Conservation (phyloP, 2,329 filamentous ascomycete genomes). For the Grosmannia huntii region DNA sequence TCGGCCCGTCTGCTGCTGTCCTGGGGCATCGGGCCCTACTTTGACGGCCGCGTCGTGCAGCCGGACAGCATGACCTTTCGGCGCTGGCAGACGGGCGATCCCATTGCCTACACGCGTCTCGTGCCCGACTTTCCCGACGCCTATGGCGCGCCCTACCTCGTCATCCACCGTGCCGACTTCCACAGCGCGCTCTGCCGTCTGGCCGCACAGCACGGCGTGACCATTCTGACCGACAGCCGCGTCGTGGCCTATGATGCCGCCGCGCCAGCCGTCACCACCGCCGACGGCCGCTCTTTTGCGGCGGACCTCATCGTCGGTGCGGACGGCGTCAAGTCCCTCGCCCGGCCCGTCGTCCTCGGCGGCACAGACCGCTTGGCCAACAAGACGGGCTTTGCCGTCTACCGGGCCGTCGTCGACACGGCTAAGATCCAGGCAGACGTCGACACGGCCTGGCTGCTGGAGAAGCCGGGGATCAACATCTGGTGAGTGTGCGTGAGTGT, state of each 20-base stretch:
- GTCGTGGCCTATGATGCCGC: not conserved
- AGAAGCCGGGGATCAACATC: constrained; percentile 24
- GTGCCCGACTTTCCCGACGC: constrained; percentile 17
- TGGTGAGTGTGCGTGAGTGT: constrained; percentile 17
- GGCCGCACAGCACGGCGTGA: not conserved
- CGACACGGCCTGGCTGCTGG: constrained; percentile 24
- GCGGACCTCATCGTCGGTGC: not conserved
- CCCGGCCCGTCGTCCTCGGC: not conserved
- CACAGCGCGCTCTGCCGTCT: constrained; percentile 7
- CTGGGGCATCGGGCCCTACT: constrained; percentile 20
- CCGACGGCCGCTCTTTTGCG: not conserved
- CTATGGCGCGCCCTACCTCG: constrained; percentile 19
- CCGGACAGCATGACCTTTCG: constrained; percentile 21
- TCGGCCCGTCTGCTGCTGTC: constrained; percentile 17
- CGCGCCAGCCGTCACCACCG: not conserved
- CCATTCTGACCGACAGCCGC: not conserved
- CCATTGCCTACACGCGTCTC: constrained; percentile 22
- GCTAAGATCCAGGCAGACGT: constrained; percentile 22
- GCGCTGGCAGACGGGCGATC: constrained; percentile 19
- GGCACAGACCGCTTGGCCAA: not conserved
- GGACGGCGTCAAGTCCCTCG: not conserved
- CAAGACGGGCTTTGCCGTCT: not conserved
- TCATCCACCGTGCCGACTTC: constrained; percentile 18
- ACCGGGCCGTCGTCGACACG: not conserved
- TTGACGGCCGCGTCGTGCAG: constrained; percentile 16